These are phyloP conservation scores for Ascoidea tarda DNA, from an alignment of 805 yeast genomes.

Conservation along the genomic window DNA sequence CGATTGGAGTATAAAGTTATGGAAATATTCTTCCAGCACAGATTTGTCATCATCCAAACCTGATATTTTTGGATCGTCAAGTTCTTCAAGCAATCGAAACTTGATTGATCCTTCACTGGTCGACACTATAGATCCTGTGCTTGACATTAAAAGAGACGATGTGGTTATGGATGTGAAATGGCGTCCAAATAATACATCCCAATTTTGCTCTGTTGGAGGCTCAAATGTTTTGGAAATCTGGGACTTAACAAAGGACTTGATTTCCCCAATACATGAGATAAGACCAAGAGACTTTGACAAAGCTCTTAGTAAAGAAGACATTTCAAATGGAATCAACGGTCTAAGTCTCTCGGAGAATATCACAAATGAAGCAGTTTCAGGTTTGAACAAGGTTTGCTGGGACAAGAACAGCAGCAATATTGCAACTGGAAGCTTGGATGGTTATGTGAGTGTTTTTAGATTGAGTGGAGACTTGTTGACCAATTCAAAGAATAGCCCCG, in stretches of 20 bases:
- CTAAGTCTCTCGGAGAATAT: background rate
- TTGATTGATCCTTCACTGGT: background rate
- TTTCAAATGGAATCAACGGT: background rate
- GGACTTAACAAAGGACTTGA: slow-evolving; percentile 17
- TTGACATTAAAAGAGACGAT: slow-evolving; percentile 14
- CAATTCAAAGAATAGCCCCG: background rate
- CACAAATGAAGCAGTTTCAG: background rate
- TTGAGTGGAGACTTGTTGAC: background rate
- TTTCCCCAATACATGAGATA: slow-evolving; percentile 11
- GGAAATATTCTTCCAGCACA: slow-evolving; percentile 12
- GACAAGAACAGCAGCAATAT: slow-evolving; percentile 1
- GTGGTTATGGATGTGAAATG: slow-evolving; percentile 16
- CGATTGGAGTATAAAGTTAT: slow-evolving; percentile 19
- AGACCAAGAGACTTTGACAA: background rate
- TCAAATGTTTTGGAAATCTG: slow-evolving; percentile 17
- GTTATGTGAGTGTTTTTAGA: slow-evolving; percentile 4
- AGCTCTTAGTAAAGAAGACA: background rate
- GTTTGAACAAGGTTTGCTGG: slow-evolving; percentile 1
- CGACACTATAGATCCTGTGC: slow-evolving; percentile 9
- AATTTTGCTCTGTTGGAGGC: slow-evolving; percentile 17
- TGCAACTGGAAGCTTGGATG: slow-evolving; percentile 8
- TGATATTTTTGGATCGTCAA: too few species aligned
- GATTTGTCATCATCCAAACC: background rate
- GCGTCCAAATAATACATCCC: slow-evolving; percentile 15
- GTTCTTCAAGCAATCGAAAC: too few species aligned